phyloP scores from a whole-genome alignment of 2,329 filamentous ascomycete genomes.

The Calonectria leucothoes region DNA sequence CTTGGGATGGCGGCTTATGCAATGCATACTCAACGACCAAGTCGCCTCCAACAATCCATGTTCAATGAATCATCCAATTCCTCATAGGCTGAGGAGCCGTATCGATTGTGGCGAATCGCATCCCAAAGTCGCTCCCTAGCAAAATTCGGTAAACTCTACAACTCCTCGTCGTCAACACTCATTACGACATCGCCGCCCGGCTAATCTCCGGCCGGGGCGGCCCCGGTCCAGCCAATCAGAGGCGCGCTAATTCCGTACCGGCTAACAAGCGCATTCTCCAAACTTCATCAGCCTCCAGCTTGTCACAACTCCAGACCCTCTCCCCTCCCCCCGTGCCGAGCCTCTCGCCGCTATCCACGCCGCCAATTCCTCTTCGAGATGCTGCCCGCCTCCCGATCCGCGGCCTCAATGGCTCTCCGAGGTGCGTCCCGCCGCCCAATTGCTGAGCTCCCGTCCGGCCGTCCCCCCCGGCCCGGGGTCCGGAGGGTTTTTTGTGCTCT shows the following conservation, averaged over 20 bases:
- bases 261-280: constrained; percentile 30
- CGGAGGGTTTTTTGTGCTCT: constrained; percentile 36
- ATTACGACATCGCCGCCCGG: not conserved
- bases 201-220: constrained; percentile 14
- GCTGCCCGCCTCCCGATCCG: constrained; percentile 62
- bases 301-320: constrained; percentile 29
- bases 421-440: constrained; percentile 49
- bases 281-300: constrained; percentile 42
- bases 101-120: not conserved
- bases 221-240: constrained; percentile 8
- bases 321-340: constrained; percentile 35
- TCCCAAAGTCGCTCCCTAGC: not conserved
- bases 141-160: not conserved
- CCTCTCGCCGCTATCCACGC: constrained; percentile 30
- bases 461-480: constrained; percentile 2
- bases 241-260: constrained; percentile 15
- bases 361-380: constrained; percentile 47
- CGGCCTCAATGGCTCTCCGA: constrained; percentile 64
- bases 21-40: not conserved
- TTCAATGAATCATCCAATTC: not conserved
- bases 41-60: not conserved
- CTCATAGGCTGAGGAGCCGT: not conserved
- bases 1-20: not conserved
- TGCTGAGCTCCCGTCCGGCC: not conserved
- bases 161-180: not conserved